phyloP scores from a whole-genome alignment of 306 rosid species.

The Dryas drummondii region DNA sequence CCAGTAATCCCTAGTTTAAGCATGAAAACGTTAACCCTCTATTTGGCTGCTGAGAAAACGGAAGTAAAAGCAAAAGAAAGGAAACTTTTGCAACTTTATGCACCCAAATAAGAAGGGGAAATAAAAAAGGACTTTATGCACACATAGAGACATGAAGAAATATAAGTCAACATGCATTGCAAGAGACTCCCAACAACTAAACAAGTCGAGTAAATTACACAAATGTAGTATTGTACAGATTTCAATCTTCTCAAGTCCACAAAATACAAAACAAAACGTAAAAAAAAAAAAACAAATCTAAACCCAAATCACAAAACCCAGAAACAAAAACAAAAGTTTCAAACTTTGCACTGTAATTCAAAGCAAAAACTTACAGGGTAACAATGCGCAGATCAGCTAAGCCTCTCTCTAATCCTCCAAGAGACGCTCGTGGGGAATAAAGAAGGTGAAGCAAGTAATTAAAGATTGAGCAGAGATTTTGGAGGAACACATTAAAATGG shows the following conservation, averaged over 20 bases:
- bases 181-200: neutral
- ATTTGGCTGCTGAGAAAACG: neutral
- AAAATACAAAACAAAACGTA: neutral
- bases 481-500: constrained; percentile 15
- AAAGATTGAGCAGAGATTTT: constrained; percentile 19
- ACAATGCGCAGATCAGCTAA: constrained; percentile 28
- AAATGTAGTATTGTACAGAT: constrained; percentile 1
- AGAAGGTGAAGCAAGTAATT: constrained; percentile 12
- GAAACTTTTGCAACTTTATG: neutral
- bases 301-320: constrained; percentile 13
- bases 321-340: constrained; percentile 1
- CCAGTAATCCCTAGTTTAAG: constrained; percentile 16
- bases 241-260: constrained; percentile 2
- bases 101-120: neutral
- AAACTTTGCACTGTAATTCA: constrained; percentile 5
- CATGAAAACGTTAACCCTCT: constrained; percentile 19
- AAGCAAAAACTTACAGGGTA: constrained; percentile 32
- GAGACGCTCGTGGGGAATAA: neutral
- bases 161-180: neutral
- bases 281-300: neutral
- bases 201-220: constrained; percentile 16
- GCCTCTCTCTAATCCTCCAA: constrained; percentile 1
- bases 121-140: neutral
- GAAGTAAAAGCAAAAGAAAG: neutral
- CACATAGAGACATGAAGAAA: neutral